Evolutionary conservation across 2,329 filamentous ascomycete species (phyloP).

Genomic region (Penicillium sp.): DNA sequence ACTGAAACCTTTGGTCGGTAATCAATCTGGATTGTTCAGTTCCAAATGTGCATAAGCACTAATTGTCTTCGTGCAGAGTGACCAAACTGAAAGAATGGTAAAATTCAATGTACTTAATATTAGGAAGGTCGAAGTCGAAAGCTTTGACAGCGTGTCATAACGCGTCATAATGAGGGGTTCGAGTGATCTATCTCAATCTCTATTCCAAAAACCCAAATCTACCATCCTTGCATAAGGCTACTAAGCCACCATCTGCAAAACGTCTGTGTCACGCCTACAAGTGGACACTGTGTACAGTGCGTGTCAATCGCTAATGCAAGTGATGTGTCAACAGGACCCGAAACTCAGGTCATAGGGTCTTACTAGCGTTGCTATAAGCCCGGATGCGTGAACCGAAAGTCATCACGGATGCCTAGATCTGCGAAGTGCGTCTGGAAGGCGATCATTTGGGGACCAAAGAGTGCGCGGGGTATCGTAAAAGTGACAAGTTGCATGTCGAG

Average conservation of each 20-base stretch:
- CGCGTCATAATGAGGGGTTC: background rate
- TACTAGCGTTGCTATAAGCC: background rate
- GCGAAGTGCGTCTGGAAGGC: background rate
- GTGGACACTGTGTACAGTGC: background rate
- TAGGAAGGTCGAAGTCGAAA: too few relatives aligned
- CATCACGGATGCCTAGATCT: background rate
- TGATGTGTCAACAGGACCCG: constrained; percentile 12
- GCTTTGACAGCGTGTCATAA: background rate
- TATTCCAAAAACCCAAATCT: background rate
- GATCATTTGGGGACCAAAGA: background rate
- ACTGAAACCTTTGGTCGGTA: too few relatives aligned
- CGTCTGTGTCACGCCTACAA: constrained; percentile 1
- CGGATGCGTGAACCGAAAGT: background rate
- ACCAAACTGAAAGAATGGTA: background rate
- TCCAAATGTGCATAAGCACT: too few relatives aligned
- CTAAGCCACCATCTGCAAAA: background rate
- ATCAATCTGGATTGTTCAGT: background rate
- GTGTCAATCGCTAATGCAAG: constrained; percentile 6
- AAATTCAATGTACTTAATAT: too few relatives aligned
- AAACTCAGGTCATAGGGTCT: background rate
- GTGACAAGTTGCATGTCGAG: constrained; percentile 5
- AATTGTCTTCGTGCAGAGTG: background rate
- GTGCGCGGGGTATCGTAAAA: background rate
- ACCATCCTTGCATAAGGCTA: constrained; percentile 10
- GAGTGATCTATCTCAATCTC: constrained; percentile 14